Base-by-base conservation (phyloP, 2,329 filamentous ascomycete species). In the Pseudogymnoascus sp. region DNA sequence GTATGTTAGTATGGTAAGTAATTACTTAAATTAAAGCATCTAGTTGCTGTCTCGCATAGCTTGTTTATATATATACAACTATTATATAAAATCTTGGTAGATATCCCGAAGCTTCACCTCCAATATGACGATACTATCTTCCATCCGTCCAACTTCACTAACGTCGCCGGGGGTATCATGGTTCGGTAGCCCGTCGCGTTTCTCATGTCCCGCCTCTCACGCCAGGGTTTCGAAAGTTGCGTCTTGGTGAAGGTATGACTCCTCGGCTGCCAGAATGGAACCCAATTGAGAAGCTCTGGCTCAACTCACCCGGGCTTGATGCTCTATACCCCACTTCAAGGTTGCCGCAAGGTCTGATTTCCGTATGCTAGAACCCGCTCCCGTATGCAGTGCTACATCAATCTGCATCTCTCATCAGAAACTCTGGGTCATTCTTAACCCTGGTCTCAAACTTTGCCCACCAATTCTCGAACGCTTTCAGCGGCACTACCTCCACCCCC, bases 381-480 rank as follows among this genome's bases (percentile, higher is more conserved):
- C 9, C 13, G 19, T 10, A 33, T n/a, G n/a, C 45, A 33, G 9
- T 19, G 1, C 5, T 52, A 15, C 45, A 41, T 61, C 67, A 69
- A 13, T 78, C 77, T 64, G 82, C 81, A 60, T 79, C 82, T 67
- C 86, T 83, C 74, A 97, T 92, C 66, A 99, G 76, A 71, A 99
- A 99, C 5, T 83, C 82, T 0, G 94, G 92, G 75, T 99, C 94
- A 64, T 83, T 80, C 67, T 92, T 86, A 37, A 99, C 82, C 70
- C 85, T 86, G 63, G 83, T 82, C 76, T 99, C 92, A 75, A 99
- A 99, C 74, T 96, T 97, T 62, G 79, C 82, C 94, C 95, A 99
- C 94, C 95, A 99, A 61, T 95, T 90, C 74, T 95, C 88, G 72
- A 99, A 99, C 4, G 89, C 90, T 74, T 89, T 94, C 64, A 99